Evolutionary conservation across 2,329 filamentous ascomycete genomes (phyloP).

Genomic region (Nannizziopsis arthrosporioides): DNA sequence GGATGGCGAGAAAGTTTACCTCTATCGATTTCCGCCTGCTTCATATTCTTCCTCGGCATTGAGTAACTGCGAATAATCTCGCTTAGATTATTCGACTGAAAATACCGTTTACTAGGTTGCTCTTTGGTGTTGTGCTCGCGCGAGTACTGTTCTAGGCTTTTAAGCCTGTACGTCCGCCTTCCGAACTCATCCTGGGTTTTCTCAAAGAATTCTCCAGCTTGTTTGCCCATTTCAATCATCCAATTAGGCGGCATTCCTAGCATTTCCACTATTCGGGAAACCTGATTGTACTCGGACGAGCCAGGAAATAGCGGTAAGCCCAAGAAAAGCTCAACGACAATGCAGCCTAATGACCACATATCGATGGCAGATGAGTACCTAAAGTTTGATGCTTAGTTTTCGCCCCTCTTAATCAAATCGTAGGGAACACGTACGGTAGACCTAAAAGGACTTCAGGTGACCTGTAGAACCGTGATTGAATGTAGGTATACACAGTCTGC

Average conservation of each 20-base stretch:
- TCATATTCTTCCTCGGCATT: slow-evolving; percentile 99
- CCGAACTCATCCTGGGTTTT: slow-evolving; percentile 87
- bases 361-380: slow-evolving; percentile 94
- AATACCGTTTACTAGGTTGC: slow-evolving; percentile 99
- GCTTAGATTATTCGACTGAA: slow-evolving; percentile 81
- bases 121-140: slow-evolving; percentile 93
- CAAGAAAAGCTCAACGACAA: slow-evolving; percentile 93
- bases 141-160: slow-evolving; percentile 96
- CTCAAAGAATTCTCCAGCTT: slow-evolving; percentile 94
- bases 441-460: slow-evolving; percentile 94
- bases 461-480: slow-evolving; percentile 94
- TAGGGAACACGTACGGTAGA: slow-evolving; percentile 47
- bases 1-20: slow-evolving; percentile 45
- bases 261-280: slow-evolving; percentile 96
- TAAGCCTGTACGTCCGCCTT: slow-evolving; percentile 77
- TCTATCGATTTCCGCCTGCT: slow-evolving; percentile 88
- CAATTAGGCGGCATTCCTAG: slow-evolving; percentile 88
- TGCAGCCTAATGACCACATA: slow-evolving; percentile 98
- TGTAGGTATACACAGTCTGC: slow-evolving; percentile 98
- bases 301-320: slow-evolving; percentile 90
- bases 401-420: background rate
- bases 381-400: background rate
- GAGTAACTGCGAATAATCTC: slow-evolving; percentile 97
- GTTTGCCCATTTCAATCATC: slow-evolving; percentile 99
- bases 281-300: slow-evolving; percentile 97